Conservation (phyloP, 2,329 filamentous ascomycete genomes). For the Myriosclerotinia duriaeana region DNA sequence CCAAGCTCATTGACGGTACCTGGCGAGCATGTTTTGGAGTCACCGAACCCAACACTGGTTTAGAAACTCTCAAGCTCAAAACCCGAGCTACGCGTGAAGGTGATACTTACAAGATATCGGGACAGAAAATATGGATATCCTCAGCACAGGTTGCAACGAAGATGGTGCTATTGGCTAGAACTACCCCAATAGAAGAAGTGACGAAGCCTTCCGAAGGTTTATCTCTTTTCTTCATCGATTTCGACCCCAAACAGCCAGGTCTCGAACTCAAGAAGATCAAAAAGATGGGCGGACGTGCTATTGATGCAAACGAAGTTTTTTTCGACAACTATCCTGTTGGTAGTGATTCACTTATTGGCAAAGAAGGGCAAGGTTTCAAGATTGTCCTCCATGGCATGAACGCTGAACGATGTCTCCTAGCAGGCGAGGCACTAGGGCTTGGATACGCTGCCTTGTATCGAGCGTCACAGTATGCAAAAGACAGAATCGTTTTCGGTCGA, state of each 20-base stretch:
- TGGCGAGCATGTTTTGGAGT: constrained; percentile 79
- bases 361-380: constrained; percentile 75
- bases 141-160: constrained; percentile 78
- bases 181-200: constrained; percentile 66
- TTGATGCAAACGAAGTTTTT: constrained; percentile 86
- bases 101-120: constrained; percentile 64
- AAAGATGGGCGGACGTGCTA: constrained; percentile 81
- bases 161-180: constrained; percentile 81
- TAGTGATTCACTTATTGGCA: constrained; percentile 63
- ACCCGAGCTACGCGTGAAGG: constrained; percentile 63
- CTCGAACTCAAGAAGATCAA: constrained; percentile 63
- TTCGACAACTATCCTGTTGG: constrained; percentile 76
- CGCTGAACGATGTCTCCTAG: constrained; percentile 71
- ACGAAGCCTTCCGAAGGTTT: constrained; percentile 72
- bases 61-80: constrained; percentile 71
- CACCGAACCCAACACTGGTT: constrained; percentile 78
- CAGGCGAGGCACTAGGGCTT: constrained; percentile 76
- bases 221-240: constrained; percentile 77
- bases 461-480: constrained; percentile 64
- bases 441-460: constrained; percentile 69
- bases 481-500: constrained; percentile 64
- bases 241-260: constrained; percentile 59
- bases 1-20: constrained; percentile 68
- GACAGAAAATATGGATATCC: constrained; percentile 89
- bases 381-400: constrained; percentile 80